A percentile compares a stretch with the other conserved stretches of the same genome.
These are phyloP conservation scores for Ambrosia hybrid DNA, from an alignment of 140 eudicot genomes.

Conservation along the genomic window DNA sequence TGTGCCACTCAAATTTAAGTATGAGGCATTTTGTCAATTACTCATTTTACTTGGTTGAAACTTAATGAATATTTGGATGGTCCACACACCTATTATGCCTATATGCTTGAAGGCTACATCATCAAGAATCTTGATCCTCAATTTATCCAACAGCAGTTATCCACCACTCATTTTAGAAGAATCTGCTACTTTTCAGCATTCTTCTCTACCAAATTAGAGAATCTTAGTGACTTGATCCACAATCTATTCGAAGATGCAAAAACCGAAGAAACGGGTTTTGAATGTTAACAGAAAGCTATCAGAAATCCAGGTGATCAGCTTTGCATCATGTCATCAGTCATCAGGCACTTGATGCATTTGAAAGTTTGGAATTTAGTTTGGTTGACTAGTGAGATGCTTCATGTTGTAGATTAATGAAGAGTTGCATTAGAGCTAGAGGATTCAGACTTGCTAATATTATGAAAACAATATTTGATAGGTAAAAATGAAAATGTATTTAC, in stretches of 20 bases:
- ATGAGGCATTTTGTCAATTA: background rate
- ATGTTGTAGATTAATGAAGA: slow-evolving; percentile 53
- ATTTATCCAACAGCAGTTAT: slow-evolving; percentile 37
- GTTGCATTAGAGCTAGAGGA: slow-evolving; percentile 65
- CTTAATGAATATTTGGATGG: background rate
- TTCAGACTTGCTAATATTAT: slow-evolving; percentile 47
- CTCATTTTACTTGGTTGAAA: background rate
- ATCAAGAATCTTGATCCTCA: slow-evolving; percentile 33
- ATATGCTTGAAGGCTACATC: slow-evolving; percentile 13
- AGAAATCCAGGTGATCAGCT: slow-evolving; percentile 40
- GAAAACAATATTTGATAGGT: too few species aligned
- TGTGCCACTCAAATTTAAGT: background rate
- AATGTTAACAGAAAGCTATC: slow-evolving; percentile 65
- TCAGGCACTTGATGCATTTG: slow-evolving; percentile 57
- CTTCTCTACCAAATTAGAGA: slow-evolving; percentile 25
- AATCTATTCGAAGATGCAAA: slow-evolving; percentile 53
- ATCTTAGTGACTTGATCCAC: slow-evolving; percentile 49
- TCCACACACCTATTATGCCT: slow-evolving; percentile 32
- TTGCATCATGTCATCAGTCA: slow-evolving; percentile 56
- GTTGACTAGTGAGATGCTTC: slow-evolving; percentile 47
- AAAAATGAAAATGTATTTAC: too few species aligned
- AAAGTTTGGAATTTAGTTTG: slow-evolving; percentile 56
- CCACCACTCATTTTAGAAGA: slow-evolving; percentile 46
- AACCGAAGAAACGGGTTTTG: slow-evolving; percentile 47
- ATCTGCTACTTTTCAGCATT: slow-evolving; percentile 27